Conservation (phyloP, 176 grass and related monocot species). For the Oryza longistaminata region DNA sequence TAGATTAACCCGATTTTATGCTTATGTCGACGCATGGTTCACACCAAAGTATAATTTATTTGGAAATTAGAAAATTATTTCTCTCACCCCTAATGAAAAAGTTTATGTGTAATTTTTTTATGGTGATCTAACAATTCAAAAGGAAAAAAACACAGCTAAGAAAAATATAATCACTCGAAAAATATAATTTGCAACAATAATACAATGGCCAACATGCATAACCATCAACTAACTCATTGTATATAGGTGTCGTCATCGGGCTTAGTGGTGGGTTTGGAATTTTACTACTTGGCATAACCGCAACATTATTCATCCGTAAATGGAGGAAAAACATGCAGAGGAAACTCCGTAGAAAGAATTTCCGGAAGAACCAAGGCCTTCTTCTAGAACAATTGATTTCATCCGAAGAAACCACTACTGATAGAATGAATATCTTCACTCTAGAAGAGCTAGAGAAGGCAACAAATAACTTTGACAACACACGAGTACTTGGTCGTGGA, state of each 20-base stretch:
- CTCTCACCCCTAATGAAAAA: too few relatives aligned
- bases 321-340: slow-evolving; percentile 17
- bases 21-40: too few relatives aligned
- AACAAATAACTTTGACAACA: neutral
- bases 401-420: neutral
- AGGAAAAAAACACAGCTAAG: too few relatives aligned
- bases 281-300: neutral
- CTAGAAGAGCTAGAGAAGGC: neutral
- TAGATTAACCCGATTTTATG: too few relatives aligned
- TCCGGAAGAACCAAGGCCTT: slow-evolving; percentile 20
- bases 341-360: neutral
- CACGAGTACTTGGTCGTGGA: neutral
- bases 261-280: neutral
- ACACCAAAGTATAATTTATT: too few relatives aligned
- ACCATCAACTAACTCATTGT: too few relatives aligned
- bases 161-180: too few relatives aligned
- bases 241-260: slow-evolving; percentile 13
- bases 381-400: slow-evolving; percentile 25
- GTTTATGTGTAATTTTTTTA: too few relatives aligned
- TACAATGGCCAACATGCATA: too few relatives aligned
- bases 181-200: too few relatives aligned
- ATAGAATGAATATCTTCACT: neutral
- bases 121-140: too few relatives aligned
- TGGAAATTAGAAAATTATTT: too few relatives aligned
- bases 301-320: neutral